phyloP scores from a whole-genome alignment of 371 early-diverging fungal genomes.

The Mortierella sp. region DNA sequence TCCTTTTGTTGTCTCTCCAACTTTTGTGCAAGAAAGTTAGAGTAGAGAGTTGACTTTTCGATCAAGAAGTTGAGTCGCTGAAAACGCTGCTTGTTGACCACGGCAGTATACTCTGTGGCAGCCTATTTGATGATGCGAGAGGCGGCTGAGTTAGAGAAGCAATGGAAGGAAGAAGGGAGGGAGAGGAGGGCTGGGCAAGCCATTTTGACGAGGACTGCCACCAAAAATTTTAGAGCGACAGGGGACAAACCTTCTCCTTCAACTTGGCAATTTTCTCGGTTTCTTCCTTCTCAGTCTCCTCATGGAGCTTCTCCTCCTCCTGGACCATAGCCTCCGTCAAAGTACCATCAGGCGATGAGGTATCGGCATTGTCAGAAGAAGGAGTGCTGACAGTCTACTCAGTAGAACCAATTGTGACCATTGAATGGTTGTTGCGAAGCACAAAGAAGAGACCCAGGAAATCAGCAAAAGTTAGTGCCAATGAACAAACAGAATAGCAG shows the following conservation, averaged over 20 bases:
- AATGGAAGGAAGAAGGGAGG: neutral
- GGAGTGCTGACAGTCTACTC: slow-evolving; percentile 37
- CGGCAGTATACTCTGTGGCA: slow-evolving; percentile 63
- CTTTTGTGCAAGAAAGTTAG: slow-evolving; percentile 80
- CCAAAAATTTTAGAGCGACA: slow-evolving; percentile 19
- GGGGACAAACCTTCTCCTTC: slow-evolving; percentile 52
- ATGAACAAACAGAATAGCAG: no score
- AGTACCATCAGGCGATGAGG: slow-evolving; percentile 22
- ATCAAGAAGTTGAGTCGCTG: slow-evolving; percentile 84
- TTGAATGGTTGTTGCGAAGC: no score
- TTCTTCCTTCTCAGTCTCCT: slow-evolving; percentile 56
- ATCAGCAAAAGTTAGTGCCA: no score
- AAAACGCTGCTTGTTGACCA: slow-evolving; percentile 74
- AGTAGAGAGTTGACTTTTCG: slow-evolving; percentile 85
- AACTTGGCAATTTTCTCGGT: slow-evolving; percentile 58
- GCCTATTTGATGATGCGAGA: slow-evolving; percentile 53
- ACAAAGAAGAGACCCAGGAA: no score
- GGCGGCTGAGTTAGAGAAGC: neutral
- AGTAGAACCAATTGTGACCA: no score
- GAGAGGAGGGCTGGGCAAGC: neutral
- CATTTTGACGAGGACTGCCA: slow-evolving; percentile 31
- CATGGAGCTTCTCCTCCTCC: slow-evolving; percentile 62
- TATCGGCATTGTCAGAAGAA: slow-evolving; percentile 31
- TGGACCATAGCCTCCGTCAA: slow-evolving; percentile 60
- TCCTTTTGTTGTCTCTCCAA: slow-evolving; percentile 83